A percentile compares a stretch with the other conserved stretches of the same genome.
Evolutionary conservation across 108 stramenopile species (phyloP).

Genomic region (Cyclostephanos tholiformis): DNA sequence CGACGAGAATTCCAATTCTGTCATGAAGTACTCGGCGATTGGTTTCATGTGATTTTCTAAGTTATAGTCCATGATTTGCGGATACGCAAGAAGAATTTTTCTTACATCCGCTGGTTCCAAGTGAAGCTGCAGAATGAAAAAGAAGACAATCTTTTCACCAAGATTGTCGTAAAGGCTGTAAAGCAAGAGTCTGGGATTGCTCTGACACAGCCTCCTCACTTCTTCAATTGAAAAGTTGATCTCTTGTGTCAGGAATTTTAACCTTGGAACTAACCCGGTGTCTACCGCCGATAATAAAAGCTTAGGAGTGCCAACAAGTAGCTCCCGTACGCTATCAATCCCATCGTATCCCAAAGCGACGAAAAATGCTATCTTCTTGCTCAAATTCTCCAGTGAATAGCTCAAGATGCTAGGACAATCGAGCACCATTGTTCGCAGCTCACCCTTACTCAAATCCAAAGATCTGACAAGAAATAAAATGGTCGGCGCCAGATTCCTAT

Average conservation of each 20-base stretch:
- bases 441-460: conserved; percentile 58
- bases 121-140: conserved; percentile 70
- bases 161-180: conserved; percentile 77
- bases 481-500: conserved; percentile 66
- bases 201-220: conserved; percentile 53
- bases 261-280: conserved; percentile 62
- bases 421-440: conserved; percentile 59
- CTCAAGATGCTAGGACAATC: conserved; percentile 65
- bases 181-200: conserved; percentile 67
- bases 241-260: conserved; percentile 64
- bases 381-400: conserved; percentile 65
- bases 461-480: conserved; percentile 62
- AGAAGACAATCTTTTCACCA: conserved; percentile 75
- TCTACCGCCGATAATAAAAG: conserved; percentile 59
- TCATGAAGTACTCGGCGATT: conserved; percentile 67
- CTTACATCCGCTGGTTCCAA: conserved; percentile 63
- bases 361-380: conserved; percentile 67
- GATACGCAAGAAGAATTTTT: conserved; percentile 65
- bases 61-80: conserved; percentile 74
- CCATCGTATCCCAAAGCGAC: conserved; percentile 59
- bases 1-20: conserved; percentile 63
- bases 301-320: conserved; percentile 64
- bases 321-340: conserved; percentile 47
- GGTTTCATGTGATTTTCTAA: conserved; percentile 73
- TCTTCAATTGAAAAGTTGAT: conserved; percentile 59